These are phyloP conservation scores for Digitaria exilis DNA, from an alignment of 202 grass and related monocot genomes.

Conservation along the genomic window DNA sequence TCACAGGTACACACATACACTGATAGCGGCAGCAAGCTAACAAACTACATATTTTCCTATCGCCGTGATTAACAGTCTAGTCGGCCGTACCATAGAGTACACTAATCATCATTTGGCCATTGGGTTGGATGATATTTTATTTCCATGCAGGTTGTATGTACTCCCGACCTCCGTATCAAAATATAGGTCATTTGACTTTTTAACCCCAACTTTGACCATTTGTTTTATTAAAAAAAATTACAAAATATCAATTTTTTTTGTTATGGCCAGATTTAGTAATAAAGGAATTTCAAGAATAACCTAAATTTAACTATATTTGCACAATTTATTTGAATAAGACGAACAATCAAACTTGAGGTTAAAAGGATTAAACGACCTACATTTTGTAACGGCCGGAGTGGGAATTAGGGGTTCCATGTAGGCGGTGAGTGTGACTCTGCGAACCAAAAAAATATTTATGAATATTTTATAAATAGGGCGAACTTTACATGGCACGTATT, in stretches of 20 bases:
- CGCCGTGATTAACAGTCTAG: background rate
- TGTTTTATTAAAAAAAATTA: no score
- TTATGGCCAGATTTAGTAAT: no score
- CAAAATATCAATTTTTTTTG: no score
- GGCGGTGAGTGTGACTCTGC: background rate
- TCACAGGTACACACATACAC: conserved; percentile 11
- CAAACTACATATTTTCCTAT: background rate
- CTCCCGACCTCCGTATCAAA: no score
- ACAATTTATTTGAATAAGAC: no score
- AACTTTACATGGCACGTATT: background rate
- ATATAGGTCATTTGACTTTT: no score
- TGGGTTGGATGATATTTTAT: background rate
- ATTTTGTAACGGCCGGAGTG: no score
- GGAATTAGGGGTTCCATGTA: background rate
- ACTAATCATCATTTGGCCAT: background rate
- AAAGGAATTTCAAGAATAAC: no score
- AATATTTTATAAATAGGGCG: background rate
- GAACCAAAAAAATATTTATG: background rate
- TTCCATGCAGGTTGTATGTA: background rate
- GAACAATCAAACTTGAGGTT: no score
- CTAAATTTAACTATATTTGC: no score
- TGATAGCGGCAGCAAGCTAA: background rate
- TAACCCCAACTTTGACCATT: no score
- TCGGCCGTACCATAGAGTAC: background rate
- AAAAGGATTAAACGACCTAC: no score